Conservation (phyloP, 2,329 filamentous ascomycete species). For the Alternaria tenuissima region DNA sequence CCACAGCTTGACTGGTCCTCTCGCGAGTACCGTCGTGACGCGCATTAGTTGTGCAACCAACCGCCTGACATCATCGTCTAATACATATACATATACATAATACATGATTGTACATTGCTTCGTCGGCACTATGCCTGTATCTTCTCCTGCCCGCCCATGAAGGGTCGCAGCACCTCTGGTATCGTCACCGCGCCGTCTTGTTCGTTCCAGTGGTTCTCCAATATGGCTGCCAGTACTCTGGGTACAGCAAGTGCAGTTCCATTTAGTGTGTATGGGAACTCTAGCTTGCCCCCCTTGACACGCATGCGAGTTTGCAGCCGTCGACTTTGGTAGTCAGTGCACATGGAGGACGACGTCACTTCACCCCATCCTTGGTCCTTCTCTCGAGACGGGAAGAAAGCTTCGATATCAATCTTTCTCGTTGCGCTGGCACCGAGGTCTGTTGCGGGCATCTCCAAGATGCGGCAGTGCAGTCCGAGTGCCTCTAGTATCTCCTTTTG, state of each 20-base stretch:
- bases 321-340: conserved; percentile 92
- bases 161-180: conserved; percentile 80
- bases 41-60: background rate
- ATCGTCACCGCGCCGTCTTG: conserved; percentile 71
- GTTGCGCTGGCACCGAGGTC: conserved; percentile 90
- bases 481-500: conserved; percentile 83
- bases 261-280: conserved; percentile 90
- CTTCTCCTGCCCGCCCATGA: conserved; percentile 70
- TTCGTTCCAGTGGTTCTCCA: conserved; percentile 92
- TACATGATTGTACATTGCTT: conserved; percentile 3
- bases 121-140: conserved; percentile 38
- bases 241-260: conserved; percentile 94
- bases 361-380: conserved; percentile 85
- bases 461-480: conserved; percentile 82
- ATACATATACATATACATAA: background rate
- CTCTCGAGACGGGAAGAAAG: conserved; percentile 84
- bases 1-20: background rate
- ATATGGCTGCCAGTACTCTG: conserved; percentile 82
- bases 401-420: conserved; percentile 92
- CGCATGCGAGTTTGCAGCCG: conserved; percentile 79
- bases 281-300: conserved; percentile 60
- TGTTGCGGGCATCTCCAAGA: conserved; percentile 88
- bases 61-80: conserved; percentile 5
- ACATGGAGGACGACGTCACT: conserved; percentile 88
- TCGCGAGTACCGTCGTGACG: background rate